Evolutionary conservation across 2,329 filamentous ascomycete genomes (phyloP), one percentile per base, ranked within the genome.

Genomic region (Sporothrix luriei): DNA sequence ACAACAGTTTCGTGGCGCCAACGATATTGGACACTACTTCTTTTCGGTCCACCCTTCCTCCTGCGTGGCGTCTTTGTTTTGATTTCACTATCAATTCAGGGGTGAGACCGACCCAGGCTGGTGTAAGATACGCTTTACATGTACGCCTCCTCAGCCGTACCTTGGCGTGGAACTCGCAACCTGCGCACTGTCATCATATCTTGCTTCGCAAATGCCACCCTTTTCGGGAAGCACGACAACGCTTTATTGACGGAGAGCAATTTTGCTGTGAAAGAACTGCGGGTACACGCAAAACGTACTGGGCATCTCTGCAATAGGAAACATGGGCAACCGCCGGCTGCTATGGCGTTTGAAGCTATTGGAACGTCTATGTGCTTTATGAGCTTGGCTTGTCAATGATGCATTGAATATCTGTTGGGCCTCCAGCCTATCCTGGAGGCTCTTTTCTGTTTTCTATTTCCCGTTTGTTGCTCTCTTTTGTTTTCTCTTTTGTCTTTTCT

Each of bases 341-440:
- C 0, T 7, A 43, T 51, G 62, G 62, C 62, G 26, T 40, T 5
- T 52, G 62, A 52, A 65, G 62, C 62, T 65, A 65, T 51, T 65
- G 62, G 48, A 49, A 46, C 16, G 13, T 49, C 3, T 59, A 9
- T 16, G 9, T 59, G 6, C 29, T 61, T 46, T 24, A 13, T 26
- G 21, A 13, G 21, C 21, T 54, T 54, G 33, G 57, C 38, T 43
- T n/a, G 11, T 16, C 57, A 46, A 57, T 7, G 29, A 57, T 21
- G 16, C 14, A 19, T 29, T 26, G 26, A 40, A 51, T 16, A n/a
- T 33, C 10, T 48, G 19, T 19, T 21, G 7, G 14, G 19, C n/a
- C 29, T 14, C 48, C n/a, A 5, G 2, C 5, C 33, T 46, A 10
- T 21, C 19, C 10, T 43, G 21, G 26, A 54, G 11, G 29, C 29